Base-by-base conservation (phyloP, 805 yeast species). In the Candida vaughaniae region DNA sequence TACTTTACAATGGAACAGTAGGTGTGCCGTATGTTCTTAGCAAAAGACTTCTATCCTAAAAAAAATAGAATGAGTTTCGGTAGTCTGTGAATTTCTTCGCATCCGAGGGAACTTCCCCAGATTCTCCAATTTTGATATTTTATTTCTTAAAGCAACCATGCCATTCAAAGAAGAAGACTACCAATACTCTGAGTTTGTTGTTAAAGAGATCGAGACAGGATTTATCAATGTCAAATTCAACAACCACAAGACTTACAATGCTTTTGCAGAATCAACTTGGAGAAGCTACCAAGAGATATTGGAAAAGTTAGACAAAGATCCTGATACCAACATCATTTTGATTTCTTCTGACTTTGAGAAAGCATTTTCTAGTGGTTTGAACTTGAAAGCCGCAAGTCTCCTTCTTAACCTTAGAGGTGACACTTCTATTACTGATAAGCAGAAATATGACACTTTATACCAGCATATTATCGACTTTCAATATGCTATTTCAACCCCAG, bases 281-380 rank as follows among this genome's bases (percentile, higher is more conserved):
- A 56, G 62, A 16, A 80, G 81, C 41, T 82, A 74, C 52, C 62
- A 70, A 32, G 61, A 58, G 4, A 58, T 82, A 6, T 66, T 85
- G 40, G 49, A 56, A 14, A 44, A 48, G 28, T 62, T 85, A 16
- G 78, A 74, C 31, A 34, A 45, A 3, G 71, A 68, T 31, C 57
- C 69, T 3, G 60, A 58, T 1, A 71, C 80, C 17, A 72, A 75
- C 16, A 77, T 71, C 6, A 74, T 82, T 20, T 46, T 69, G 27
- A 69, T 85, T 6, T 62, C 85, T 1, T 71, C 80, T 1, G 80
- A 82, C 0, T 62, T 53, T 2, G 83, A 83, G 6, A 59, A 59
- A 16, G 68, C 81, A 2, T 80, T 85, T 50, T 66, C 80, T 18
- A 67, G 86, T 3, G 95, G 95, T 0, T 66, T 85, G 44, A 82